Evolutionary conservation across 2,329 filamentous ascomycete genomes (phyloP), one percentile per base, ranked within the genome.

Genomic region (Hypoxylon sp.): DNA sequence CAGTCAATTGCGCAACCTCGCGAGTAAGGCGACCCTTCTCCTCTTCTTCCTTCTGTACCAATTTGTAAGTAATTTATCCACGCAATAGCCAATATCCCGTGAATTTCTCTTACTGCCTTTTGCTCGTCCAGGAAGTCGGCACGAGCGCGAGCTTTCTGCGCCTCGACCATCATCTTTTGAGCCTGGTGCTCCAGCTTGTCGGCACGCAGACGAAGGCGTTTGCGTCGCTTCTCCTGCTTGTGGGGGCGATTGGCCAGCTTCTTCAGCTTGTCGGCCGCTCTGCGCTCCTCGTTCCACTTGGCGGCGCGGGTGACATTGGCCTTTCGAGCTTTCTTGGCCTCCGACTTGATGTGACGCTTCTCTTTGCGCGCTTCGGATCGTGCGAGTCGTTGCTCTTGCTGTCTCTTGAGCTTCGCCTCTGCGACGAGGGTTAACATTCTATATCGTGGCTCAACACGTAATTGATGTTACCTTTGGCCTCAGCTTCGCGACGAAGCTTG

Each of bases 171-270:
- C 32, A 85, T 62, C 72, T 79, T 78, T 20, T 72, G 66, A 1
- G 77, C 79, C 70, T 82, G 73, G 2, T 69, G 70, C 70, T 81
- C 78, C 34, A 82, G 74, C 69, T 78, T 78, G 24, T 80, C 75
- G 30, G 78, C 78, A 26, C 78, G 77, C n/a, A 64, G 63, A 22
- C 79, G 74, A 51, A 82, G 67, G 19, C 76, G 77, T 51, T 73
- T 69, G 39, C 75, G 77, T 49, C 74, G 76, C 74, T 79, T 81
- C 64, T 80, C 78, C 6, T 73, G 65, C 67, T 79, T 79, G 50
- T 70, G 71, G 10, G 68, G 49, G 41, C 64, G 59, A 37, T 68
- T 72, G 47, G 63, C 69, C 7, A 68, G 43, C 58, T 75, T 75
- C 71, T 76, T 76, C 58, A 70, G 58, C 68, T 76, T 78, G 44